Percentiles rank a stretch among this genome's conserved stretches.
Conservation (phyloP, 768 basidiomycete genomes). For the Plicaturopsis crispa region DNA sequence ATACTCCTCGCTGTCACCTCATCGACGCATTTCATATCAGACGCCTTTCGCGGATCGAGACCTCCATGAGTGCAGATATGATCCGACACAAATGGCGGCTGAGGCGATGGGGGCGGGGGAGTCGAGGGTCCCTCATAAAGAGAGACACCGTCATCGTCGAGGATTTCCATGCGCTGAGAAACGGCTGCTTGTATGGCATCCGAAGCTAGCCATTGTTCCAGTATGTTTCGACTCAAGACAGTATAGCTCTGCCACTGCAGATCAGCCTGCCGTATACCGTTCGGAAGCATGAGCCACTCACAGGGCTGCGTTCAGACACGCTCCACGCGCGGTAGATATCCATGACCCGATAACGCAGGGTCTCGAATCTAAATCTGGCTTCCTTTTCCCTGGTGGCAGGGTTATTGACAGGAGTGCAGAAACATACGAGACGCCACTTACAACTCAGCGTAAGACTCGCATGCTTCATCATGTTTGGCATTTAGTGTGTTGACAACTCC, state of each 20-base stretch:
- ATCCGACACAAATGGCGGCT: slow-evolving; percentile 27
- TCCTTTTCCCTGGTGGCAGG: slow-evolving; percentile 31
- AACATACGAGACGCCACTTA: slow-evolving; percentile 20
- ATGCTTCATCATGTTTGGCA: slow-evolving; percentile 42
- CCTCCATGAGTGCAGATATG: slow-evolving; percentile 57
- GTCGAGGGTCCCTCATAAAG: slow-evolving; percentile 1
- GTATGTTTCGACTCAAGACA: slow-evolving; percentile 51
- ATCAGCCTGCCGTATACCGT: too few species aligned
- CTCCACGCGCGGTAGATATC: slow-evolving; percentile 62
- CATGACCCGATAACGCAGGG: slow-evolving; percentile 44
- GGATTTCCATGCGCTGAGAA: slow-evolving; percentile 13
- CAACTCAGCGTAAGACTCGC: slow-evolving; percentile 41
- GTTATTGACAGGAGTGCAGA: slow-evolving; percentile 4
- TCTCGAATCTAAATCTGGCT: slow-evolving; percentile 36
- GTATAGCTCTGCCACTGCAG: slow-evolving; percentile 37
- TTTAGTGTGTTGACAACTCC: slow-evolving; percentile 51
- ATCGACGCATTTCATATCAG: slow-evolving; percentile 62
- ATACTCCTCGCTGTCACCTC: slow-evolving; percentile 45
- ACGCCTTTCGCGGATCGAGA: slow-evolving; percentile 53
- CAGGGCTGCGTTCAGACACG: too few species aligned
- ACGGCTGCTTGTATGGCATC: slow-evolving; percentile 23
- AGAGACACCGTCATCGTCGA: neutral
- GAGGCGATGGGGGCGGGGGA: slow-evolving; percentile 5
- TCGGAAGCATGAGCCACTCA: too few species aligned
- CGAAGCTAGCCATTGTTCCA: slow-evolving; percentile 55